A percentile compares a stretch with the other conserved stretches of the same genome.
phyloP scores from a whole-genome alignment of 164 flowering plant genomes.

The Buxus sempervirens region DNA sequence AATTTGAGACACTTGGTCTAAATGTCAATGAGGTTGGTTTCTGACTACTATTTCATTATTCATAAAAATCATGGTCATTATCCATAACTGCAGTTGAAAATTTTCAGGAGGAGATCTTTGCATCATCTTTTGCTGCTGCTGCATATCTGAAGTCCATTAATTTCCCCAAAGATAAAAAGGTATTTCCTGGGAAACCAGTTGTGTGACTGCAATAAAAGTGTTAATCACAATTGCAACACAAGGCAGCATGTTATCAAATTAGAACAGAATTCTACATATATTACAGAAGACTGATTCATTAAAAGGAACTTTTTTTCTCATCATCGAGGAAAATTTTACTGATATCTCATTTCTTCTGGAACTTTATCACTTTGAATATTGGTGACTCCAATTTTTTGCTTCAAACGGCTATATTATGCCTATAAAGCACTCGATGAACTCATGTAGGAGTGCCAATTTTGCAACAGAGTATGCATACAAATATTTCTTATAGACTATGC shows the following conservation, averaged over 20 bases:
- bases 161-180: constrained; percentile 97
- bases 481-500: no score
- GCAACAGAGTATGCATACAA: no score
- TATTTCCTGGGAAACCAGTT: constrained; percentile 9
- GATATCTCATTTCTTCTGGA: not conserved
- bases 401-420: not conserved
- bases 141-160: constrained; percentile 86
- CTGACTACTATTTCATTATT: not conserved
- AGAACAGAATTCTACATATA: not conserved
- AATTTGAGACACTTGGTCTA: constrained; percentile 95
- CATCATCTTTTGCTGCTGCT: constrained; percentile 99
- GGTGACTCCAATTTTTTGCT: not conserved
- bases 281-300: not conserved
- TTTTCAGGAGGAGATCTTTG: constrained; percentile 93
- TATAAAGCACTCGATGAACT: not conserved
- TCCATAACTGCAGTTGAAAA: constrained; percentile 9
- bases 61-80: not conserved
- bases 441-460: no score
- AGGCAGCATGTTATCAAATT: not conserved
- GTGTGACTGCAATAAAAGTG: not conserved
- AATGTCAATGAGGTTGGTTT: constrained; percentile 73
- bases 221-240: not conserved
- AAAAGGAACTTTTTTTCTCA: no score
- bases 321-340: no score
- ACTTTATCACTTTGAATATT: not conserved